Percentiles rank a stretch among this genome's conserved stretches.
phyloP scores from a whole-genome alignment of 768 basidiomycete genomes.

The Kwoniella newhampshirensis region DNA sequence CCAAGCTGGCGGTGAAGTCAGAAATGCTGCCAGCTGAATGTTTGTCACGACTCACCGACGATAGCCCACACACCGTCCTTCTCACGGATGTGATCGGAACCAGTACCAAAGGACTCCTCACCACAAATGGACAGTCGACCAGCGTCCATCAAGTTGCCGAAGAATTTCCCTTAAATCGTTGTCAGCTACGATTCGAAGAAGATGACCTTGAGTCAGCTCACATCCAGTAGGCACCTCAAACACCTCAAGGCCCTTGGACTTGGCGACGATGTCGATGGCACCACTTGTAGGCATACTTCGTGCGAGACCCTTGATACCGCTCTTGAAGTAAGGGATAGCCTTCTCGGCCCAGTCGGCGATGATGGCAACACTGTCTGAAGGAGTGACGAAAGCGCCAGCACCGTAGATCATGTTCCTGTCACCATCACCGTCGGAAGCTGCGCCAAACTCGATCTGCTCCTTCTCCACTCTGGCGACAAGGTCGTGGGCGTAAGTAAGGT shows the following conservation, averaged over 20 bases:
- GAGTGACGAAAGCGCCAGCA: constrained; percentile 95
- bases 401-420: constrained; percentile 99
- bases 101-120: constrained; percentile 98
- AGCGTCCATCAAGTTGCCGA: constrained; percentile 99
- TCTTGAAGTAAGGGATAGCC: constrained; percentile 58
- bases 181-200: constrained; percentile 1
- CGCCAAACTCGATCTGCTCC: constrained; percentile 83
- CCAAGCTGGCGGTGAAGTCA: too few species aligned
- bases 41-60: constrained; percentile 72
- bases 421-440: constrained; percentile 95
- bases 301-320: constrained; percentile 91
- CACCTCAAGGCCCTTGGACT: constrained; percentile 85
- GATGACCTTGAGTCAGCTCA: constrained; percentile 18
- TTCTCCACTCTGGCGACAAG: constrained; percentile 90
- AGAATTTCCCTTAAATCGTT: constrained; percentile 79
- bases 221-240: constrained; percentile 96
- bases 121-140: constrained; percentile 96
- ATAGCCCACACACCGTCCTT: constrained; percentile 99
- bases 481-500: constrained; percentile 92
- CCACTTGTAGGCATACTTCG: constrained; percentile 97
- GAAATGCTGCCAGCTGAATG: not conserved
- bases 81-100: constrained; percentile 99
- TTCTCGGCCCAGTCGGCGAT: constrained; percentile 86
- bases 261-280: constrained; percentile 92
- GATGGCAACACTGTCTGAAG: constrained; percentile 95